phyloP scores from a whole-genome alignment of 2,329 filamentous ascomycete genomes.

The Aureobasidium melanogenum region DNA sequence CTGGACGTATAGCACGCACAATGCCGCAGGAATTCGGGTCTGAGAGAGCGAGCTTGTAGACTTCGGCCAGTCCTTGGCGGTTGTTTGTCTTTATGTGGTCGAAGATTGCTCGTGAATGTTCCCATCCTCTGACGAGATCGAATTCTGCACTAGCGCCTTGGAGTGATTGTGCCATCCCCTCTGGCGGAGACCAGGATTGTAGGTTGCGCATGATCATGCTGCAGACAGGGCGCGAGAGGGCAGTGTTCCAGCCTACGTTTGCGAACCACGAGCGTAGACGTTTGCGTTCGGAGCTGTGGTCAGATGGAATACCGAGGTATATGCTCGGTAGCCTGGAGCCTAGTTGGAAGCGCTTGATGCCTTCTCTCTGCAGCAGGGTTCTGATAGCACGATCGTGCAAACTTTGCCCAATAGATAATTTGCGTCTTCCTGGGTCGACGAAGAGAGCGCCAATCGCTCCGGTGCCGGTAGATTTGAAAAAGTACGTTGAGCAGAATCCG shows the following conservation, averaged over 20 bases:
- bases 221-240: constrained; percentile 52
- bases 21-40: constrained; percentile 68
- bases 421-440: constrained; percentile 72
- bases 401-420: constrained; percentile 77
- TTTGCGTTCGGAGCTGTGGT: constrained; percentile 51
- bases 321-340: constrained; percentile 75
- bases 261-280: constrained; percentile 71
- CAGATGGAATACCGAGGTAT: constrained; percentile 74
- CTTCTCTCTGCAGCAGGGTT: constrained; percentile 60
- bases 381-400: constrained; percentile 79
- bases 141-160: constrained; percentile 67
- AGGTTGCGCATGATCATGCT: constrained; percentile 69
- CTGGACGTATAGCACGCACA: constrained; percentile 66
- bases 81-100: constrained; percentile 66
- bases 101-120: constrained; percentile 65
- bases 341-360: constrained; percentile 71
- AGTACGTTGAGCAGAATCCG: constrained; percentile 87
- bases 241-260: constrained; percentile 74
- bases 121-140: constrained; percentile 72
- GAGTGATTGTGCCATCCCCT: constrained; percentile 65
- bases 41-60: constrained; percentile 67
- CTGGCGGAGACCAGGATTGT: constrained; percentile 63
- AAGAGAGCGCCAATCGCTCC: constrained; percentile 80
- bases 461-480: constrained; percentile 56
- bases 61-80: constrained; percentile 67